Conservation (phyloP, 75 land plant genomes). For the Pinus albicaulis region DNA sequence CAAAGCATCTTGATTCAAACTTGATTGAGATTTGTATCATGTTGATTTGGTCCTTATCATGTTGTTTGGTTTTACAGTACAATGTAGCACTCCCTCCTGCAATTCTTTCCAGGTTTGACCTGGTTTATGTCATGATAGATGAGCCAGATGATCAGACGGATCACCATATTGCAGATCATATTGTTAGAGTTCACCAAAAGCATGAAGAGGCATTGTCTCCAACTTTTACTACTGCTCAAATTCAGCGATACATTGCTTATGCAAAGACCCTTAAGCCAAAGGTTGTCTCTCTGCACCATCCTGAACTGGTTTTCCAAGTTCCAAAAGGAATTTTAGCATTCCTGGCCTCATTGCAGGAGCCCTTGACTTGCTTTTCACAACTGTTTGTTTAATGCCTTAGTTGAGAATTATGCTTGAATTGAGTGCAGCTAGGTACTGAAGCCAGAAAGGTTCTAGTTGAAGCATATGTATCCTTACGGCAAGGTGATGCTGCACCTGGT, state of each 20-base stretch:
- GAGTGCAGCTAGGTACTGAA: conserved; percentile 75
- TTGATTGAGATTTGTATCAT: background rate
- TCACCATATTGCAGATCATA: conserved; percentile 91
- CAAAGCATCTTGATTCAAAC: background rate
- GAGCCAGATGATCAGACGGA: conserved; percentile 94
- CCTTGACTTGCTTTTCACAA: background rate
- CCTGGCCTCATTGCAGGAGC: background rate
- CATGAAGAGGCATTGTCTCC: conserved; percentile 89
- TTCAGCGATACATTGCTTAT: conserved; percentile 95
- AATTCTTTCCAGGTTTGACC: conserved; percentile 95
- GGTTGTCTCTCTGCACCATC: conserved; percentile 24
- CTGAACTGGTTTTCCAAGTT: background rate
- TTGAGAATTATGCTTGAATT: background rate
- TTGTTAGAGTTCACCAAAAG: conserved; percentile 95
- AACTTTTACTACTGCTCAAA: conserved; percentile 79
- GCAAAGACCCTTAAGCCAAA: conserved; percentile 90
- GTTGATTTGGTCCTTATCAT: background rate
- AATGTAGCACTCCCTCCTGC: conserved; percentile 99
- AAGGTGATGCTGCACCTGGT: conserved; percentile 90
- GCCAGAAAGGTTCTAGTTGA: conserved; percentile 90
- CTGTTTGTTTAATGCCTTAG: background rate
- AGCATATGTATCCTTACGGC: conserved; percentile 86
- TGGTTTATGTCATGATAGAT: conserved; percentile 98
- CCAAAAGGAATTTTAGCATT: background rate
- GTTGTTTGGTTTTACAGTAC: conserved; percentile 51